A percentile compares a stretch with the other conserved stretches of the same genome.
Evolutionary conservation across 371 early-diverging fungal genomes (phyloP).

Genomic region (Mucor irregularis): DNA sequence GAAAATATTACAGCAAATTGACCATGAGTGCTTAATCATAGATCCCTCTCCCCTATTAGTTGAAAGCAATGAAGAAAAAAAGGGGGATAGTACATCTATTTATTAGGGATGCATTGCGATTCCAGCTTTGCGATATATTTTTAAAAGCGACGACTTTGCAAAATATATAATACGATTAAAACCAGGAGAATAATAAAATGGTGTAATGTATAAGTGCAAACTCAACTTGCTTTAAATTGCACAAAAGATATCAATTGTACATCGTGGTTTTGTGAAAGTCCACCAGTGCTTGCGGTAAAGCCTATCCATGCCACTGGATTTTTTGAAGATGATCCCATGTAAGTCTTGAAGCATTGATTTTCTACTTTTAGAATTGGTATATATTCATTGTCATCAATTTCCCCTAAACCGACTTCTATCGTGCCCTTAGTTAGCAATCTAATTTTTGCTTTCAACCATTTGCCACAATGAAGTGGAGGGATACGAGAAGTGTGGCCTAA

Average conservation of each 20-base stretch:
- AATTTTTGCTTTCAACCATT: conserved; percentile 31
- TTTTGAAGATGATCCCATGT: conserved; percentile 5
- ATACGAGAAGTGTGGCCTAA: conserved; percentile 43
- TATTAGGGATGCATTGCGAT: conserved; percentile 16
- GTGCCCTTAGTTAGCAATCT: conserved; percentile 6
- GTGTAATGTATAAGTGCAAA: too few relatives aligned
- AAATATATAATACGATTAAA: too few relatives aligned
- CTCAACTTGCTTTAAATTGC: neutral
- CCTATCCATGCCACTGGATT: conserved; percentile 38
- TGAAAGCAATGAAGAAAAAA: too few relatives aligned
- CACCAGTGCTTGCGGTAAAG: conserved; percentile 60
- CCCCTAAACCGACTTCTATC: conserved; percentile 22
- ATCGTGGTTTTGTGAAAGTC: conserved; percentile 50
- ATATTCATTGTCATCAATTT: conserved; percentile 17
- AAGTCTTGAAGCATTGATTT: conserved; percentile 16
- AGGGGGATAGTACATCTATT: too few relatives aligned
- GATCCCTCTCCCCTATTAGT: conserved; percentile 1
- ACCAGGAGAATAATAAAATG: too few relatives aligned
- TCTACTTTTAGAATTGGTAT: conserved; percentile 22
- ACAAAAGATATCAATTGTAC: conserved; percentile 18
- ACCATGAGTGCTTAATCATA: too few relatives aligned
- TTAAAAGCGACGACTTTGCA: too few relatives aligned
- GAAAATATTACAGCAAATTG: neutral
- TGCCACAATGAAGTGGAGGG: conserved; percentile 38
- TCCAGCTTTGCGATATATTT: too few relatives aligned